phyloP scores from a whole-genome alignment of 768 basidiomycete genomes.

The Tricholoma sp. region DNA sequence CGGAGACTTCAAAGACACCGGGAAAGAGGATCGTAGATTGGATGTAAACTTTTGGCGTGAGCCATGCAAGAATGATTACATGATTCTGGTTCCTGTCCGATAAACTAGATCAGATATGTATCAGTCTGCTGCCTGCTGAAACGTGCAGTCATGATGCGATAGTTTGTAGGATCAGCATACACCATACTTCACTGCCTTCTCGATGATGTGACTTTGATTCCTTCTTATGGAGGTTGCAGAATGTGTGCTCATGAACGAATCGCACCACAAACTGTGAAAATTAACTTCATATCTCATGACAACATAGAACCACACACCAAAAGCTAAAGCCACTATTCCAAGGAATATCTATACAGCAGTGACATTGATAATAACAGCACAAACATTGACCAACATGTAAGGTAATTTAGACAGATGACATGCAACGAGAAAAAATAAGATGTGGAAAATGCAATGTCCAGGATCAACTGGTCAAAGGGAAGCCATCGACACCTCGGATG shows the following conservation, averaged over 20 bases:
- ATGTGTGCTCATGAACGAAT: not conserved
- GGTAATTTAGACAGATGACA: not conserved
- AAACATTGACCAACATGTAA: not conserved
- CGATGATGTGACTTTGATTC: too few species aligned
- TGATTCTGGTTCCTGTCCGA: too few species aligned
- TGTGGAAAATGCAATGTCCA: not conserved
- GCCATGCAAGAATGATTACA: too few species aligned
- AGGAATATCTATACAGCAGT: not conserved
- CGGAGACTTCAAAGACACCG: too few species aligned
- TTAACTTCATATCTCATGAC: not conserved
- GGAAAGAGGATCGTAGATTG: too few species aligned
- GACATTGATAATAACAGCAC: not conserved
- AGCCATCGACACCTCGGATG: not conserved
- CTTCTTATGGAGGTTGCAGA: too few species aligned
- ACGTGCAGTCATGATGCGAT: too few species aligned
- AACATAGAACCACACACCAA: not conserved
- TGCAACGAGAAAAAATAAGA: not conserved
- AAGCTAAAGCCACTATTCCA: not conserved
- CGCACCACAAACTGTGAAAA: not conserved
- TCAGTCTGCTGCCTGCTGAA: too few species aligned
- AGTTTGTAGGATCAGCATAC: too few species aligned
- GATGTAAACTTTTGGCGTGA: too few species aligned
- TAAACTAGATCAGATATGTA: too few species aligned
- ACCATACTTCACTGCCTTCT: too few species aligned
- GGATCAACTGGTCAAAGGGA: not conserved